Base-by-base conservation (phyloP, 768 basidiomycete genomes). In the Mycena belliarum region DNA sequence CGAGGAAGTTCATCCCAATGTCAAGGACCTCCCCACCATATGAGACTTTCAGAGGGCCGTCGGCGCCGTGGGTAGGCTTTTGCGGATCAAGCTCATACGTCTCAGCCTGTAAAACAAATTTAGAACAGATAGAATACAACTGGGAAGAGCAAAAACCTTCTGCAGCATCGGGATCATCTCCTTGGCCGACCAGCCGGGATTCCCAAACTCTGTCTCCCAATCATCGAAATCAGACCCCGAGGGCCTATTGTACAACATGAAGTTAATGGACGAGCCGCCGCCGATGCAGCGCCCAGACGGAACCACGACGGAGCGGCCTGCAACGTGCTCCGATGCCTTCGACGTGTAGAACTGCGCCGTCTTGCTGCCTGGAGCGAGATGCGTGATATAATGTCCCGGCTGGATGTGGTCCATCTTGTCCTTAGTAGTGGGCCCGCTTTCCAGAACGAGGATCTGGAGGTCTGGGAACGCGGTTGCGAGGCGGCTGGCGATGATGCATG, bases 391-490 rank as follows among this genome's bases (percentile, higher is more conserved):
- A 20, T 68, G 71, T 1, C 70, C 76, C 0, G 80, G 76, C 25
- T 78, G 76, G 1, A 63, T 67, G 63, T 81, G 78, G 15, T 38
- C 29, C 11, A 61, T 68, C 24, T 73, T 49, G 45, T 76, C 68
- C 25, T 65, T 65, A 0, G 76, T 73, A 14, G 69, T 64, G 1
- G 70, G 69, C 0, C 79, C 79, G n/a, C 69, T 69, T 60, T 81
- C 79, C 20, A 81, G 64, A 42, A 80, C 37, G 4, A 80, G 76
- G 32, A 81, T 76, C 45, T 64, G 72, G 25, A 81, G 68, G 6
- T 71, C 58, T 0, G 76, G 73, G 20, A 76, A 70, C 0, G 75
- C 73, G 0, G 70, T 64, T 0, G 70, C 65, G 1, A 82, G 69
- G n/a, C 79, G 74, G 1, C 72, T 65, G 0, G 74, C 80, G 23